Evolutionary conservation across 31 red algal genomes (phyloP), one percentile per base, ranked within the genome.

Genomic region (Porphyra umbilicalis): DNA sequence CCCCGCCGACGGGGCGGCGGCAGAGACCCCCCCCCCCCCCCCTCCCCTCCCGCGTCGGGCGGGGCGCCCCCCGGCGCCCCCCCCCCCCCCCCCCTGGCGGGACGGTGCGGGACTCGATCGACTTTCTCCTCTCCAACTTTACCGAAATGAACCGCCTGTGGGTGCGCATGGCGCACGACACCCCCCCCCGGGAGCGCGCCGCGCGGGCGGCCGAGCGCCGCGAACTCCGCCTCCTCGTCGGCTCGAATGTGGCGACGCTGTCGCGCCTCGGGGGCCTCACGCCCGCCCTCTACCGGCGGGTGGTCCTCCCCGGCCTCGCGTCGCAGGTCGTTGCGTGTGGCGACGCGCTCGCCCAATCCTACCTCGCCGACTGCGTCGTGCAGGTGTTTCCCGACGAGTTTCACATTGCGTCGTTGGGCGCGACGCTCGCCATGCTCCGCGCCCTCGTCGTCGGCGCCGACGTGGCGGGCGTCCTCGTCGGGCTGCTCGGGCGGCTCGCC

Each of bases 361-460:
- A 93, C 80, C 85, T 99, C 31, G 88, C 91, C 16, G 97, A 99
- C 75, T 99, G 97, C 85, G 80, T 99, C 29, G 91, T 93, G 36
- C 97, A 96, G 80, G 97, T 91, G 20, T 99, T 99, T 80, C 94
- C 97, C 30, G 97, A 99, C 80, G 97, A 96, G 57, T 94, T 92
- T 86, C 93, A 94, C 25, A 80, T 95, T 9, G 81, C 80, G 76
- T 94, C 97, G 33, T 44, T 95, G 33, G 88, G 84, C 37, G 79
- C 75, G 1, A 90, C 94, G 46, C 84, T 99, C 79, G 31, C 67
- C 18, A 96, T 92, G 88, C 92, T 91, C 75, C 32, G 35, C 71
- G 38, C 87, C 33, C 77, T 95, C 42, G 82, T 83, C 35, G 87
- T 84, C 16, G 91, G 91, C 77, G 93, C 96, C 14, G 88, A 92